phyloP scores from a whole-genome alignment of 2,329 filamentous ascomycete species.

The Chaetomiaceae sp. region DNA sequence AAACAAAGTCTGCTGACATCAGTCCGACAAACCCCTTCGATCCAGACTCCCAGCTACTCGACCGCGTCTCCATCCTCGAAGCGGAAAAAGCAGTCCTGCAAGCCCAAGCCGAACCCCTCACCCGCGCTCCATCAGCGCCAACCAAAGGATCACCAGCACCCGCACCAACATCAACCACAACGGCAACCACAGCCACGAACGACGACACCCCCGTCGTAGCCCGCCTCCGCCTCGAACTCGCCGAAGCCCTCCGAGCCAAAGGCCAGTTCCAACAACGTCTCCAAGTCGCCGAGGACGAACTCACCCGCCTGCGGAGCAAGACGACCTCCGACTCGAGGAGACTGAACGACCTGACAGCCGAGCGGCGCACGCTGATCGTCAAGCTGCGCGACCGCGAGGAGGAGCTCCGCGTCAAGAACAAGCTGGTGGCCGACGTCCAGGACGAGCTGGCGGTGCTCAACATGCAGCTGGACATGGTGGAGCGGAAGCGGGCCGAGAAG shows the following conservation, averaged over 20 bases:
- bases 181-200: too few relatives aligned
- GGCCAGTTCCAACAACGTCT: constrained; percentile 62
- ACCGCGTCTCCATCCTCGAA: constrained; percentile 61
- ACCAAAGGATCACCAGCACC: constrained; percentile 15
- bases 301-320: constrained; percentile 53
- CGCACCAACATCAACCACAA: constrained; percentile 11
- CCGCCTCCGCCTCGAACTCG: constrained; percentile 64
- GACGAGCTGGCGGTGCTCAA: constrained; percentile 88
- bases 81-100: constrained; percentile 46
- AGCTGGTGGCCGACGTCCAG: constrained; percentile 81
- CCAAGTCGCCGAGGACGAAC: constrained; percentile 56
- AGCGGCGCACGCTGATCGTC: constrained; percentile 57
- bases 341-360: constrained; percentile 57
- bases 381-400: constrained; percentile 77
- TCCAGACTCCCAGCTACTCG: constrained; percentile 59
- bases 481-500: constrained; percentile 67
- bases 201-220: constrained; percentile 34
- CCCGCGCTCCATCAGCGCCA: constrained; percentile 28
- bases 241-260: constrained; percentile 70
- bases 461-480: constrained; percentile 80
- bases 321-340: constrained; percentile 55
- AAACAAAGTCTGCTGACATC: too few relatives aligned
- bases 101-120: constrained; percentile 21
- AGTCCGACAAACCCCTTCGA: neutral
- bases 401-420: constrained; percentile 77